Percentiles rank a stretch among this genome's conserved stretches.
phyloP scores from a whole-genome alignment of 441 rosid species.

The Melastoma candidum region DNA sequence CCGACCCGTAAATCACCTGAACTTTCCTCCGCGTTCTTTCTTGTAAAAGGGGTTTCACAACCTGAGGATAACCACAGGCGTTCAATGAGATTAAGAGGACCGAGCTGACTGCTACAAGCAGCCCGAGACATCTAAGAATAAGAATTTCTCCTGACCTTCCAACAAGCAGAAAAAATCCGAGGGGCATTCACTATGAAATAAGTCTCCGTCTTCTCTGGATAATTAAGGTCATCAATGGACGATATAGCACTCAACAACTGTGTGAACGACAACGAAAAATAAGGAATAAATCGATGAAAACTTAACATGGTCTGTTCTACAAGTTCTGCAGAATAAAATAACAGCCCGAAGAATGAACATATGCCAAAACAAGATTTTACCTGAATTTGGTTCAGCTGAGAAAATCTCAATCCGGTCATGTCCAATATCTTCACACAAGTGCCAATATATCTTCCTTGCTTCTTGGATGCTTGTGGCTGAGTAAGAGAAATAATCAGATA shows the following conservation, averaged over 20 bases:
- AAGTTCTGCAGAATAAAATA: too few species aligned
- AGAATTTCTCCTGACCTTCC: constrained; percentile 56
- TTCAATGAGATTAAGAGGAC: not conserved
- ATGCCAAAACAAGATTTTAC: constrained; percentile 11
- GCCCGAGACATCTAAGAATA: not conserved
- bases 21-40: constrained; percentile 61
- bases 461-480: constrained; percentile 50
- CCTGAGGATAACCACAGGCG: constrained; percentile 19
- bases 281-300: not conserved
- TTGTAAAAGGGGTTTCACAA: constrained; percentile 64
- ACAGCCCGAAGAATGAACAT: too few species aligned
- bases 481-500: constrained; percentile 11
- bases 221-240: constrained; percentile 62
- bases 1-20: constrained; percentile 56
- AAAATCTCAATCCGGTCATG: constrained; percentile 64
- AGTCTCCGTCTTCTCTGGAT: constrained; percentile 67
- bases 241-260: constrained; percentile 55
- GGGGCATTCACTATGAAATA: constrained; percentile 63
- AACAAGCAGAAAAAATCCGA: constrained; percentile 74
- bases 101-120: not conserved
- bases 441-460: constrained; percentile 37
- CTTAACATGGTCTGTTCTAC: too few species aligned
- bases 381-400: constrained; percentile 61
- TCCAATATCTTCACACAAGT: constrained; percentile 63
- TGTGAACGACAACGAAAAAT: constrained; percentile 5